phyloP scores from a whole-genome alignment of 768 basidiomycete genomes.

The Collybiopsis confluens region DNA sequence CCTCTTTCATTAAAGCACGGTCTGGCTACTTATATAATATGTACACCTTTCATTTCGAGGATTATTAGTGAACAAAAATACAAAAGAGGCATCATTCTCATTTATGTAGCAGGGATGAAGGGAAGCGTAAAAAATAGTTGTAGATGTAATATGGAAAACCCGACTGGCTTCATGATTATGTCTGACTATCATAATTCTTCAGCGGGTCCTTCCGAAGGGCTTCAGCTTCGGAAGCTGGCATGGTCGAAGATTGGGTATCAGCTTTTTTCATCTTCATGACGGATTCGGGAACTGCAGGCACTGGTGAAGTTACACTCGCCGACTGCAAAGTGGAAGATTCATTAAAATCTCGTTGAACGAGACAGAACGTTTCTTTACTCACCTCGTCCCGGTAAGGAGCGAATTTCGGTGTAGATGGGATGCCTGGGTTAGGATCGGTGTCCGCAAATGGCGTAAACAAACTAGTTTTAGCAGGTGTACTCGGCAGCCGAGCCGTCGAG shows the following conservation, averaged over 20 bases:
- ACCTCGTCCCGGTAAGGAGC: slow-evolving; percentile 75
- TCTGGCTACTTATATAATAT: too few species aligned
- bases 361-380: slow-evolving; percentile 21
- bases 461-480: slow-evolving; percentile 26
- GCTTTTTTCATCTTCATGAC: slow-evolving; percentile 64
- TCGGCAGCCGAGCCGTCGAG: slow-evolving; percentile 17
- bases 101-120: not conserved
- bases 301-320: slow-evolving; percentile 24
- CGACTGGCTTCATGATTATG: not conserved
- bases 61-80: not conserved
- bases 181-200: slow-evolving; percentile 55
- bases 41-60: not conserved
- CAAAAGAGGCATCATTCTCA: not conserved
- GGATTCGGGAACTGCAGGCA: slow-evolving; percentile 40
- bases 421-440: slow-evolving; percentile 12
- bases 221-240: slow-evolving; percentile 67
- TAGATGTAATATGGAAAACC: not conserved
- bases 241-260: slow-evolving; percentile 34
- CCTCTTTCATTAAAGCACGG: not conserved
- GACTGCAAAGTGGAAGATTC: slow-evolving; percentile 18
- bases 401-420: slow-evolving; percentile 53
- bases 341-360: slow-evolving; percentile 5
- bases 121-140: not conserved
- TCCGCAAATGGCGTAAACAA: slow-evolving; percentile 19
- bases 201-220: slow-evolving; percentile 75